Evolutionary conservation across 768 basidiomycete genomes (phyloP), one percentile per base, ranked within the genome.

Genomic region (Russula abietina): DNA sequence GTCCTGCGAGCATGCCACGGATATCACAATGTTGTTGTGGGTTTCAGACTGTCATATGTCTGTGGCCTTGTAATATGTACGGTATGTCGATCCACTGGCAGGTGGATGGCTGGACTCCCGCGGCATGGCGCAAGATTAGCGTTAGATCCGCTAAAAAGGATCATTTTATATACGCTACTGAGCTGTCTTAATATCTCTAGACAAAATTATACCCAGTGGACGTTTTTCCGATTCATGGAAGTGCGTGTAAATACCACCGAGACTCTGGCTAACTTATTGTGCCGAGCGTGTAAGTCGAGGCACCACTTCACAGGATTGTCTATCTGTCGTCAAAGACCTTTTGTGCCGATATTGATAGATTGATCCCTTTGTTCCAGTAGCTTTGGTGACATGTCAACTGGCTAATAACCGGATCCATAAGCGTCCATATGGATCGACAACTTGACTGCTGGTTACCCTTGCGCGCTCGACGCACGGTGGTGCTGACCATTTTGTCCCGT

Each of bases 311-410:
- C 30, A 55, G 41, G 39, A 38, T 53, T 10, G n/a, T 11, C 50
- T 19, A 8, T 43, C 16, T 26, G 3, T 43, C 16, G n/a, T n/a
- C 2, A 12, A 19, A 19, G 17, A 26, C 28, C 8, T 12, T 45
- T 45, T 52, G 30, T 61, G 30, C 39, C 39, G 24, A 32, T 50
- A 24, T 41, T 17, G 36, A 38, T 28, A 36, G 26, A 32, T n/a
- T 43, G 12, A 57, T 52, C 26, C 12, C 38, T 50, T 59, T 59
- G 38, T 59, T 64, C 36, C 43, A 39, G 51, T 62, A 39, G 39
- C 46, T 46, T 49, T 49, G 57, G 53, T 24, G 26, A 46, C 48
- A 19, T 12, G 28, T 11, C 10, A n/a, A 17, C 5, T 22, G n/a
- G 52, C 4, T 5, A 38, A 16, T 22, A 1, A 41, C 46, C 24